Evolutionary conservation across 2,329 filamentous ascomycete genomes (phyloP).

Genomic region (Trichoderma pleuroti): DNA sequence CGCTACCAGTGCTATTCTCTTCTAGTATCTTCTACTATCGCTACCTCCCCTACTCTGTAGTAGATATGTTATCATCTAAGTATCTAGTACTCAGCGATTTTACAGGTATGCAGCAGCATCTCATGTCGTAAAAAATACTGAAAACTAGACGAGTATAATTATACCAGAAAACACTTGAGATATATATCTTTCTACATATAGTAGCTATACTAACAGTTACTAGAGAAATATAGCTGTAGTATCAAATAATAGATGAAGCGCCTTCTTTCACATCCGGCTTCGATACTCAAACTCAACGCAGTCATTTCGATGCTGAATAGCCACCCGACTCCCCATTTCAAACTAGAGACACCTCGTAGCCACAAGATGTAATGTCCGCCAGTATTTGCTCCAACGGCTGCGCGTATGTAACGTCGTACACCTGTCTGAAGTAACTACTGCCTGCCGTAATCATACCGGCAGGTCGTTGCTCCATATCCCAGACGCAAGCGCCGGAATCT

Average conservation of each 20-base stretch:
- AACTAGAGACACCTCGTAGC: constrained; percentile 8
- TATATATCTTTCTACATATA: too few relatives aligned
- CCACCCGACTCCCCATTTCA: background rate
- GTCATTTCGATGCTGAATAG: background rate
- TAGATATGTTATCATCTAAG: too few relatives aligned
- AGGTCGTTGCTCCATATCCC: constrained; percentile 5
- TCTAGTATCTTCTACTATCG: background rate
- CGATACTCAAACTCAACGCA: background rate
- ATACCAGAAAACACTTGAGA: too few relatives aligned
- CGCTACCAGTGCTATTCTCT: background rate
- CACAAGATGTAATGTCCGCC: background rate
- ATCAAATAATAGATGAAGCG: too few relatives aligned
- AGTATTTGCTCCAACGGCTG: constrained; percentile 4
- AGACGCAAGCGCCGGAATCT: constrained; percentile 6
- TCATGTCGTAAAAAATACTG: too few relatives aligned
- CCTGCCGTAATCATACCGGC: constrained; percentile 3
- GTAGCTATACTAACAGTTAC: too few relatives aligned
- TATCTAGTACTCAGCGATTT: too few relatives aligned
- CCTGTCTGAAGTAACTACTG: background rate
- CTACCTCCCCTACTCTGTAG: background rate
- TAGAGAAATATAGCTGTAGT: too few relatives aligned
- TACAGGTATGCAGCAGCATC: too few relatives aligned
- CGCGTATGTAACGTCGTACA: constrained; percentile 8
- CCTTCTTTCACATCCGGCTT: background rate
- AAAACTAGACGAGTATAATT: too few relatives aligned